Conservation (phyloP, 345 rosid species). For the Linum tenue region DNA sequence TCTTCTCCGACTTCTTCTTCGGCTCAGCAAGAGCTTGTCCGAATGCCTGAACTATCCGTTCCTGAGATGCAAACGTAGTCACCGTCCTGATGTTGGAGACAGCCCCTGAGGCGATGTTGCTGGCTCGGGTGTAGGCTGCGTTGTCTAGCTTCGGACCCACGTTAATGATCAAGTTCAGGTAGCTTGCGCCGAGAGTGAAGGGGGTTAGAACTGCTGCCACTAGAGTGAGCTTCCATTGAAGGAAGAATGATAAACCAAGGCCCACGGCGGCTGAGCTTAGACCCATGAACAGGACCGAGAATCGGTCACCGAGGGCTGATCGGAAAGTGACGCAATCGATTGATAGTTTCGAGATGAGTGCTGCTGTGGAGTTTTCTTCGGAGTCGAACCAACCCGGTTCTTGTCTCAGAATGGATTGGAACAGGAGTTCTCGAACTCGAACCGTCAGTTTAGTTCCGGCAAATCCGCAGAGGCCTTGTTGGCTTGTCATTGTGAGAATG, state of each 20-base stretch:
- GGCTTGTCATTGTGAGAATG: constrained; percentile 47
- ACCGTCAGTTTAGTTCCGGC: constrained; percentile 57
- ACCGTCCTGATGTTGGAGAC: constrained; percentile 55
- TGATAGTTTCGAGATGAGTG: constrained; percentile 51
- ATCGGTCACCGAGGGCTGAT: constrained; percentile 50
- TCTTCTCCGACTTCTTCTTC: constrained; percentile 33
- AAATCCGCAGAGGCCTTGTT: constrained; percentile 65
- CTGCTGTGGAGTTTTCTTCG: constrained; percentile 44
- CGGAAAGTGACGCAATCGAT: constrained; percentile 43
- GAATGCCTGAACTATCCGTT: constrained; percentile 41
- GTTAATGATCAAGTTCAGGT: constrained; percentile 52
- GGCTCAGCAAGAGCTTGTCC: constrained; percentile 49
- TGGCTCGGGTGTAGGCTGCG: constrained; percentile 43
- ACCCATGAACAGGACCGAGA: constrained; percentile 58
- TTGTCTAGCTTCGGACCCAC: constrained; percentile 55
- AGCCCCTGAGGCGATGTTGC: constrained; percentile 62
- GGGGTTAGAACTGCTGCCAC: constrained; percentile 49
- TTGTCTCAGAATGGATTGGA: constrained; percentile 49
- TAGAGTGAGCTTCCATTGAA: constrained; percentile 40
- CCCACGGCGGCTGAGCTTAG: constrained; percentile 58
- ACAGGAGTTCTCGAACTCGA: constrained; percentile 40
- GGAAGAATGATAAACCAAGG: constrained; percentile 35
- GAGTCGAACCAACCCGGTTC: constrained; percentile 69
- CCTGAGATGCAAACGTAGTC: constrained; percentile 56
- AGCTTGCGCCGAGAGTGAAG: constrained; percentile 61